Base-by-base conservation (phyloP, 805 yeast species). In the Candida pseudofarinosa region DNA sequence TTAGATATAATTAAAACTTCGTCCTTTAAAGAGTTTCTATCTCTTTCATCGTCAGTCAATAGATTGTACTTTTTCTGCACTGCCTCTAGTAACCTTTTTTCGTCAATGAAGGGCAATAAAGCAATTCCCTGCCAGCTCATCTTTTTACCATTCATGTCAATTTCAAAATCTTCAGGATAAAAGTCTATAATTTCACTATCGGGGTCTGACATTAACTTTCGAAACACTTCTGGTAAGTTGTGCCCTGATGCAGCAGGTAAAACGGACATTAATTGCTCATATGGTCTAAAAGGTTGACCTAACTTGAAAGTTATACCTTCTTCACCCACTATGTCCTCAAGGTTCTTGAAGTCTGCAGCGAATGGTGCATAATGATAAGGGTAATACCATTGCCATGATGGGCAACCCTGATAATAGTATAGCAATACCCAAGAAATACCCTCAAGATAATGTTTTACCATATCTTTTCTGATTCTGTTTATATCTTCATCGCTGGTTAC, bases 331-430 rank as follows among this genome's bases (percentile, higher is more conserved):
- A 81, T 58, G 5, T 72, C 77, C 8, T 61, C 58, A 34, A 85
- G 56, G 37, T 80, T 77, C 2, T 62, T 70, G 55, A 93, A 86
- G 61, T 93, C 99, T 4, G 83, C 76, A 0, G 97, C 98, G 73
- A 93, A 90, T 17, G 99, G 99, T 0, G 99, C 98, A 67, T 93
- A 95, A 59, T 93, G 98, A 60, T 83, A 91, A 0, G 98, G 99
- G 55, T 84, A 93, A 62, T 80, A 93, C 99, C 99, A 93, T 42
- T 83, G 83, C 99, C 99, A 93, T 0, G 98, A 91, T 0, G 96
- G 96, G 66, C 98, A 91, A 2, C 97, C 98, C 63, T 93, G 98
- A 62, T 88, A 91, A 65, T 93, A 93, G 62, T 93, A 93, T 41
- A 88, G 65, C 49, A 93, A 71, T 1, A 84, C 96, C 99, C 99